Base-by-base conservation (phyloP, 164 flowering plant genomes). In the Aristolochia californica region DNA sequence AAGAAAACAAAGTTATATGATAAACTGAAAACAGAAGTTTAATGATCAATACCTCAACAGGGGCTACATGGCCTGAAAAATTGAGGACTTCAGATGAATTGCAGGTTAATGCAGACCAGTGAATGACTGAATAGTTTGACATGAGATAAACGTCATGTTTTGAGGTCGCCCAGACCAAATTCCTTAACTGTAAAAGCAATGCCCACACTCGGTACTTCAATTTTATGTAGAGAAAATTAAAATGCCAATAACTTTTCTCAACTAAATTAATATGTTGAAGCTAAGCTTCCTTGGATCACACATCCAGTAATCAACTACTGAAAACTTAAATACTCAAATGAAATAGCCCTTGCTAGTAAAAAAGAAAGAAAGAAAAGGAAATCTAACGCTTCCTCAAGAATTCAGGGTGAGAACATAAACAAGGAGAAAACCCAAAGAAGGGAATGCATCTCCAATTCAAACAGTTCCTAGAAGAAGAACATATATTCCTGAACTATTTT, bases 11-110 rank as follows among this genome's bases (percentile, higher is more conserved):
- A 50, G 17, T 16, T 8, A 24, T 24, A 34, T 26, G 17, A 5
- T 15, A 28, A 5, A 30, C 3, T 13, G 5, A 1, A 5, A 47
- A 54, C 5, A 54, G 15, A 15, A 24, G 13, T 9, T 54, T 54
- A 28, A 12, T 13, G 30, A 54, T 7, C 17, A 17, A 28, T 56
- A 80, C 88, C 80, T 83, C 85, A 30, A 21, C 20, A 22, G 66
- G 66, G 25, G 61, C 55, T 5, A 63, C 55, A 48, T 51, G 66
- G 40, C 66, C 66, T 3, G 56, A 57, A 50, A 63, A 50, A 51
- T 63, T 57, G 43, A 63, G 66, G 22, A 63, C 66, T 49, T 63
- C 66, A 4, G 56, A 38, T 25, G 20, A 47, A 43, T 56, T 63
- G 56, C 61, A 57, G 26, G 61, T 18, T 38, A 63, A 16, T 40